phyloP scores from a whole-genome alignment of 169 alveolate species.

The Pseudocohnilembus persalinus region DNA sequence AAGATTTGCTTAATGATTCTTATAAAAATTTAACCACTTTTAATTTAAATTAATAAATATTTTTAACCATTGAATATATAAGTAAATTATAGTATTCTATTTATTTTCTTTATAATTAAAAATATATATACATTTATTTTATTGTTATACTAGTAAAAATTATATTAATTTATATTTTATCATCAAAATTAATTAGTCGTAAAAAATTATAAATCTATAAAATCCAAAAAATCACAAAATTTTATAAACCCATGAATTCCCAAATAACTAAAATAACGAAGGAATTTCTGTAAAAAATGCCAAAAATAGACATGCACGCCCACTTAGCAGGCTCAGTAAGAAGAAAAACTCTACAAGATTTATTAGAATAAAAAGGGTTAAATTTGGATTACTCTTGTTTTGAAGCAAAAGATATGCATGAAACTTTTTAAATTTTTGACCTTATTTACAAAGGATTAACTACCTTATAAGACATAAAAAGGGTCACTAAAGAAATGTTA shows the following conservation, averaged over 20 bases:
- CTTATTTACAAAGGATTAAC: conserved; percentile 50
- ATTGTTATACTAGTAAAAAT: too few relatives aligned
- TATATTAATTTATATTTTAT: too few relatives aligned
- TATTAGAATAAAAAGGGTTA: conserved; percentile 44
- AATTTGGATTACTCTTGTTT: conserved; percentile 43
- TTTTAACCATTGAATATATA: too few relatives aligned
- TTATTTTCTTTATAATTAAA: too few relatives aligned
- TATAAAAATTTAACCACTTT: too few relatives aligned
- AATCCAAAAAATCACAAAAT: background rate
- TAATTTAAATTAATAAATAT: too few relatives aligned
- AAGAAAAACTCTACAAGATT: conserved; percentile 65
- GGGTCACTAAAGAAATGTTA: conserved; percentile 60
- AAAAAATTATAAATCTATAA: too few relatives aligned
- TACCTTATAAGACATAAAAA: conserved; percentile 39
- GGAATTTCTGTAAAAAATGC: conserved; percentile 24
- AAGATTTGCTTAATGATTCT: too few relatives aligned
- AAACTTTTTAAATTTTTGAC: conserved; percentile 62
- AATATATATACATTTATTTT: too few relatives aligned
- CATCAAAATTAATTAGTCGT: too few relatives aligned
- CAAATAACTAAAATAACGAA: background rate
- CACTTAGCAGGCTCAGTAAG: conserved; percentile 75
- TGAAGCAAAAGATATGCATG: conserved; percentile 43
- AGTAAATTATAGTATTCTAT: too few relatives aligned
- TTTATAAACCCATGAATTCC: background rate
- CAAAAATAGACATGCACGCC: conserved; percentile 77